Conservation (phyloP, 2,329 filamentous ascomycete genomes). For the Claviceps sp. region DNA sequence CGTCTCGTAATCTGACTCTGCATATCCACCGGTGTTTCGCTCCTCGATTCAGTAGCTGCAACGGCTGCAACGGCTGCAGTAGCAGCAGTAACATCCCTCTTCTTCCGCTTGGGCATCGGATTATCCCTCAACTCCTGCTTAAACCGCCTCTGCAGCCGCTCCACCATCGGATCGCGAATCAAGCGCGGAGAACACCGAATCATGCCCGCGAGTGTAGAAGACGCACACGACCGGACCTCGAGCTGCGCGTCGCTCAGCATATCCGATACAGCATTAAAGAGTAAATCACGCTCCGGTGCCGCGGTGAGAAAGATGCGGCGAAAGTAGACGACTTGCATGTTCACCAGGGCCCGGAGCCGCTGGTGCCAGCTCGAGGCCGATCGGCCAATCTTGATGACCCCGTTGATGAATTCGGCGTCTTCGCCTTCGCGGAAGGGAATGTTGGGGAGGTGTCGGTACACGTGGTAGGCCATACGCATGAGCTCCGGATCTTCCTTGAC, state of each 20-base stretch:
- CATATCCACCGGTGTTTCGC: constrained; percentile 54
- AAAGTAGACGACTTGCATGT: constrained; percentile 98
- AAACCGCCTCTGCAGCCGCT: constrained; percentile 65
- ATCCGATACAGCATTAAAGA: constrained; percentile 86
- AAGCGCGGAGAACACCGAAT: constrained; percentile 81
- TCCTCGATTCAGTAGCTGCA: constrained; percentile 39
- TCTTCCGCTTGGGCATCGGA: constrained; percentile 65
- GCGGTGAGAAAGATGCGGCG: constrained; percentile 81
- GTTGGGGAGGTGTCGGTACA: constrained; percentile 92
- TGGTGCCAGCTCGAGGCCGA: constrained; percentile 87
- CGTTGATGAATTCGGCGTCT: constrained; percentile 70
- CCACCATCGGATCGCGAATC: constrained; percentile 67
- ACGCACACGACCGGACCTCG: constrained; percentile 87
- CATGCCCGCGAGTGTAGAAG: constrained; percentile 89
- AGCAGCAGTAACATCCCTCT: too few relatives aligned
- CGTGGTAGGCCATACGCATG: constrained; percentile 86
- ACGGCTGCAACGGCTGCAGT: too few relatives aligned
- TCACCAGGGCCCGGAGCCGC: constrained; percentile 83
- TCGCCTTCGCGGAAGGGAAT: constrained; percentile 83
- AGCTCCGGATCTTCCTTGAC: constrained; percentile 96
- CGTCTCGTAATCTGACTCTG: constrained; percentile 68
- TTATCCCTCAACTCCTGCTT: constrained; percentile 65
- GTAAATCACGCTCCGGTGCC: constrained; percentile 56
- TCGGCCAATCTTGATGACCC: constrained; percentile 77
- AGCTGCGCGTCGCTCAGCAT: constrained; percentile 90